Percentiles rank a stretch among this genome's conserved stretches.
These are phyloP conservation scores for Scytalidium sp. DNA, from an alignment of 2,329 filamentous ascomycete species.

Conservation along the genomic window DNA sequence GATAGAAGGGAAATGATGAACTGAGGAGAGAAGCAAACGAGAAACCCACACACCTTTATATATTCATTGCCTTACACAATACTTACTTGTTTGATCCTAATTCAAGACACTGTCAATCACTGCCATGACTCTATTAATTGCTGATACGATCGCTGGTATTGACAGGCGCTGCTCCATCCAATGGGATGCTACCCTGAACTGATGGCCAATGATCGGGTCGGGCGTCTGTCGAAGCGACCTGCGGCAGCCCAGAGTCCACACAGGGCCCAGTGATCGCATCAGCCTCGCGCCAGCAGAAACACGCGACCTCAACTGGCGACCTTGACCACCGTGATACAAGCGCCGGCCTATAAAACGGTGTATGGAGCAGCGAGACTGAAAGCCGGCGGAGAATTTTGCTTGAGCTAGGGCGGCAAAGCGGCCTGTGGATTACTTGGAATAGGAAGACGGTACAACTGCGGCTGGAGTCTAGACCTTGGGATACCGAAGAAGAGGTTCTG, in stretches of 20 bases:
- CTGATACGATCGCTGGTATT: conserved; percentile 27
- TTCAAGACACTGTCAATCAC: conserved; percentile 10
- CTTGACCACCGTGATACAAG: not conserved
- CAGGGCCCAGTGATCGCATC: conserved; percentile 12
- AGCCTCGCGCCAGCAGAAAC: conserved; percentile 20
- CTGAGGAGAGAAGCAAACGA: conserved; percentile 19
- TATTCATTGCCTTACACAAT: conserved; percentile 17
- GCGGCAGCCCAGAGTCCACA: conserved; percentile 6
- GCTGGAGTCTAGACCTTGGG: not conserved
- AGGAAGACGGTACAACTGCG: not conserved
- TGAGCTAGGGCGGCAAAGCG: not conserved
- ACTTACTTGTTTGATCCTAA: conserved; percentile 7
- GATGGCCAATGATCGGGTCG: conserved; percentile 12
- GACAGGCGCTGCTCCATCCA: conserved; percentile 27
- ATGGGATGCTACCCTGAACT: conserved; percentile 16
- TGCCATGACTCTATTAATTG: conserved; percentile 26
- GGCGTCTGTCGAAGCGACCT: conserved; percentile 8
- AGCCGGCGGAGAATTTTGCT: not conserved
- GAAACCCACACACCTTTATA: conserved; percentile 22
- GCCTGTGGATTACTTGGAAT: not conserved
- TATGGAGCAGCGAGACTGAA: not conserved
- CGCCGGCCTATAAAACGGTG: not conserved
- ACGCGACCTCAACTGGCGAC: conserved; percentile 14
- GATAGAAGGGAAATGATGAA: conserved; percentile 17
- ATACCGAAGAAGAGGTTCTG: conserved; percentile 6